Conservation (phyloP, 1,284 basidiomycete genomes). For the Abortiporus biennis region DNA sequence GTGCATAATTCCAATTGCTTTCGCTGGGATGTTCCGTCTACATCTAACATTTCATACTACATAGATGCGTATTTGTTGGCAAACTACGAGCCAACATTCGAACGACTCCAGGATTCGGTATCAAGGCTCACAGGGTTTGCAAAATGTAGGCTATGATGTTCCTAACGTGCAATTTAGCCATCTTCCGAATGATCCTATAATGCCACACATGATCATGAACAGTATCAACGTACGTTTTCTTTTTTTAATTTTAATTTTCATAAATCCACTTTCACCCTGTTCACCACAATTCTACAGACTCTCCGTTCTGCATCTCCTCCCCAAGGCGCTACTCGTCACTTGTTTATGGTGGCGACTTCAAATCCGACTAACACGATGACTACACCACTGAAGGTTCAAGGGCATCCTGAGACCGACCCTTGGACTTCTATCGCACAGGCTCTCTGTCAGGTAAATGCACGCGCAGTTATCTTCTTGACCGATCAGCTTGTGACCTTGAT, state of each 20-base stretch:
- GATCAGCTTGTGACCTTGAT: neutral
- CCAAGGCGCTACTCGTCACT: conserved; percentile 39
- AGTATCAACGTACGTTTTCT: conserved; percentile 15
- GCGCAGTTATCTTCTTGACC: conserved; percentile 1
- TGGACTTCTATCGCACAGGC: conserved; percentile 23
- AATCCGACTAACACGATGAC: neutral
- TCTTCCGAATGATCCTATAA: too few species aligned
- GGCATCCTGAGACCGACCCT: neutral
- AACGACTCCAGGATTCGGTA: too few species aligned
- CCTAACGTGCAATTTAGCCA: too few species aligned
- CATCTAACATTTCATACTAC: neutral
- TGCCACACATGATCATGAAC: too few species aligned
- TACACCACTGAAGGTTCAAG: neutral
- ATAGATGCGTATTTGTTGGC: conserved; percentile 36
- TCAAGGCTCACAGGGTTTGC: too few species aligned
- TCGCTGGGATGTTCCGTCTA: too few species aligned
- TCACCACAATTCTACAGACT: conserved; percentile 23
- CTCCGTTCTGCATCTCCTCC: conserved; percentile 31
- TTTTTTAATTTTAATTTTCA: neutral
- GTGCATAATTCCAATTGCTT: conserved; percentile 2
- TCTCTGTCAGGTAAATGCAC: conserved; percentile 36
- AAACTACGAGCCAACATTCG: conserved; percentile 19
- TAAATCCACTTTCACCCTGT: conserved; percentile 1
- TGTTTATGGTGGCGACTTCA: conserved; percentile 51
- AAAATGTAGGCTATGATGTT: too few species aligned